These are phyloP conservation scores for Trichoderma gamsii DNA, from an alignment of 495 filamentous ascomycete genomes.

Conservation along the genomic window DNA sequence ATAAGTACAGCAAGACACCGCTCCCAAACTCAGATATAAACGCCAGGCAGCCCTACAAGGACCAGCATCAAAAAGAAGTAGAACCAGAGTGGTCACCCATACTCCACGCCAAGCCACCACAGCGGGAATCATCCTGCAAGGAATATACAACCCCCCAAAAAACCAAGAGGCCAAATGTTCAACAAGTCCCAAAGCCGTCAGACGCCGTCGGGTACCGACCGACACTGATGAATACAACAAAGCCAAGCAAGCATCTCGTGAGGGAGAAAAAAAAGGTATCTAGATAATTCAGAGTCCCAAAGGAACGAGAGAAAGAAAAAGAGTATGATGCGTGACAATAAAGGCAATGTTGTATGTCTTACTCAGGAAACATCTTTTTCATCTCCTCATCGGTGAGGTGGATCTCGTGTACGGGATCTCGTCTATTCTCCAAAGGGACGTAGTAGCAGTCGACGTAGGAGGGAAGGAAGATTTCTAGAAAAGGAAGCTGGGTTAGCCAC, in stretches of 20 bases:
- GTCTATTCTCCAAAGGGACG: slow-evolving; percentile 55
- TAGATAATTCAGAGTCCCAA: neutral
- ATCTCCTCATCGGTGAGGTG: slow-evolving; percentile 57
- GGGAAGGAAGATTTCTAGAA: slow-evolving; percentile 48
- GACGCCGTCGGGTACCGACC: slow-evolving; percentile 6
- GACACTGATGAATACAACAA: slow-evolving; percentile 13
- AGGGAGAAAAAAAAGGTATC: slow-evolving; percentile 16
- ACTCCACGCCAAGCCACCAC: neutral
- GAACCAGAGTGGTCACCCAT: neutral
- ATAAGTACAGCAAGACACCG: neutral
- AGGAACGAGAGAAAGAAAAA: slow-evolving; percentile 6
- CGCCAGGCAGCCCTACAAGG: neutral
- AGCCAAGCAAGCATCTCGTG: slow-evolving; percentile 14
- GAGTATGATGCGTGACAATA: slow-evolving; percentile 21
- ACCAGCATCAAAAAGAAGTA: neutral
- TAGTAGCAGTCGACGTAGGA: slow-evolving; percentile 53
- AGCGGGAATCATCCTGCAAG: neutral
- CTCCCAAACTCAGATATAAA: neutral
- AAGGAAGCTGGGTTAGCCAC: neutral
- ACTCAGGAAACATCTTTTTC: slow-evolving; percentile 50
- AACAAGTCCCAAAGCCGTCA: slow-evolving; percentile 1
- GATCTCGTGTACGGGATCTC: slow-evolving; percentile 64
- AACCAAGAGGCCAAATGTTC: neutral
- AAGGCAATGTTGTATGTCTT: slow-evolving; percentile 17
- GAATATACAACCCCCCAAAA: neutral